A percentile compares a stretch with the other conserved stretches of the same genome.
phyloP scores from a whole-genome alignment of 495 filamentous ascomycete genomes.

The Friedmanniomyces simplex region DNA sequence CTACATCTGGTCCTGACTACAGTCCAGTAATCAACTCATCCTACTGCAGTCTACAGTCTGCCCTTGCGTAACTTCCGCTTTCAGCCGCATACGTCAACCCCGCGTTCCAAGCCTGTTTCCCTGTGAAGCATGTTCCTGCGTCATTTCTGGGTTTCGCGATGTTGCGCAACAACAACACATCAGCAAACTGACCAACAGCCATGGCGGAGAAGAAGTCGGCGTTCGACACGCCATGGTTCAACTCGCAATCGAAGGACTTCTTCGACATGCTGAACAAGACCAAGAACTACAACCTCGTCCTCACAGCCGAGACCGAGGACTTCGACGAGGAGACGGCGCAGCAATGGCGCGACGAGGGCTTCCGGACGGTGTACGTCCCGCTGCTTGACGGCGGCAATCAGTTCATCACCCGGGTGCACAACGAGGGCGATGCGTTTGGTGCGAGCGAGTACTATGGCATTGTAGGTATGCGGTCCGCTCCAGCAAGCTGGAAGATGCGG shows the following conservation, averaged over 20 bases:
- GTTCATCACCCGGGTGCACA: slow-evolving; percentile 41
- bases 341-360: slow-evolving; percentile 58
- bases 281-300: slow-evolving; percentile 45
- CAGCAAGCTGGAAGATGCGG: neutral
- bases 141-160: neutral
- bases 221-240: slow-evolving; percentile 19
- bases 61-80: neutral
- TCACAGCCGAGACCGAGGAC: slow-evolving; percentile 51
- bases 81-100: neutral
- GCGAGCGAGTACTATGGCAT: slow-evolving; percentile 32
- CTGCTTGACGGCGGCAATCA: slow-evolving; percentile 43
- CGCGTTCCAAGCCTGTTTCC: neutral
- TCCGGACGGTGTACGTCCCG: slow-evolving; percentile 51
- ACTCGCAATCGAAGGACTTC: slow-evolving; percentile 6
- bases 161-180: neutral
- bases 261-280: slow-evolving; percentile 16
- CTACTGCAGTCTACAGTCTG: too few species aligned
- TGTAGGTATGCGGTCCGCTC: slow-evolving; percentile 26
- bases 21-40: too few species aligned
- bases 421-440: slow-evolving; percentile 25
- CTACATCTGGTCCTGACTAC: neutral
- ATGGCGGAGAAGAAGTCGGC: slow-evolving; percentile 17
- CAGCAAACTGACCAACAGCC: neutral
- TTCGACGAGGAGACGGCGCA: slow-evolving; percentile 49
- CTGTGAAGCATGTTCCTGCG: neutral